A percentile compares a stretch with the other conserved stretches of the same genome.
These are phyloP conservation scores for Alternaria postmessia DNA, from an alignment of 2,329 filamentous ascomycete genomes.

Conservation along the genomic window DNA sequence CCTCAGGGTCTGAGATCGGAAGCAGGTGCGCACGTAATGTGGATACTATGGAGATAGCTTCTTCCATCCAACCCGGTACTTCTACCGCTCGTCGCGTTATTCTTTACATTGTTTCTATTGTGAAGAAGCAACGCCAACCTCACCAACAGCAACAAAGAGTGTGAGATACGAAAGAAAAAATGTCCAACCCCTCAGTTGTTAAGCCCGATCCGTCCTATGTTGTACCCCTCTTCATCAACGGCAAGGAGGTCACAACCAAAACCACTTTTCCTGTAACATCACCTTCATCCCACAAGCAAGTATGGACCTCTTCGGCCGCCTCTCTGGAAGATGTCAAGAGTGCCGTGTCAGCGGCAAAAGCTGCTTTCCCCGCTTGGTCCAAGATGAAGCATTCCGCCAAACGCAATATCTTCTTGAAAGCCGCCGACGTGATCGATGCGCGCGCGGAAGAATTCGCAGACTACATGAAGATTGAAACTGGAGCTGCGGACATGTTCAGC, in stretches of 20 bases:
- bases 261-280: constrained; percentile 65
- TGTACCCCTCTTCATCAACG: constrained; percentile 59
- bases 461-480: constrained; percentile 69
- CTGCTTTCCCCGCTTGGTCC: constrained; percentile 74
- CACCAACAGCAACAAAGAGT: neutral
- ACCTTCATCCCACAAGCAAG: constrained; percentile 62
- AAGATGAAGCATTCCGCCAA: constrained; percentile 67
- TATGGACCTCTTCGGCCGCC: constrained; percentile 65
- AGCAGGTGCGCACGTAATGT: neutral
- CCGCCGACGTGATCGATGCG: constrained; percentile 69
- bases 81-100: neutral
- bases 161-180: constrained; percentile 1
- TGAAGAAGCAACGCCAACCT: neutral
- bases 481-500: constrained; percentile 53
- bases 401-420: constrained; percentile 74
- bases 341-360: constrained; percentile 68
- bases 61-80: neutral
- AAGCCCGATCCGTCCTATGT: constrained; percentile 37
- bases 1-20: neutral
- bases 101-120: neutral
- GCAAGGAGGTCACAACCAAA: constrained; percentile 57
- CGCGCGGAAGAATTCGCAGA: constrained; percentile 67
- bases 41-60: neutral
- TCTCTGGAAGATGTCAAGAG: constrained; percentile 64
- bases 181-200: constrained; percentile 11